A percentile compares a stretch with the other conserved stretches of the same genome.
These are phyloP conservation scores for Oryza meyeriana DNA, from an alignment of 176 grass and related monocot species.

Conservation along the genomic window DNA sequence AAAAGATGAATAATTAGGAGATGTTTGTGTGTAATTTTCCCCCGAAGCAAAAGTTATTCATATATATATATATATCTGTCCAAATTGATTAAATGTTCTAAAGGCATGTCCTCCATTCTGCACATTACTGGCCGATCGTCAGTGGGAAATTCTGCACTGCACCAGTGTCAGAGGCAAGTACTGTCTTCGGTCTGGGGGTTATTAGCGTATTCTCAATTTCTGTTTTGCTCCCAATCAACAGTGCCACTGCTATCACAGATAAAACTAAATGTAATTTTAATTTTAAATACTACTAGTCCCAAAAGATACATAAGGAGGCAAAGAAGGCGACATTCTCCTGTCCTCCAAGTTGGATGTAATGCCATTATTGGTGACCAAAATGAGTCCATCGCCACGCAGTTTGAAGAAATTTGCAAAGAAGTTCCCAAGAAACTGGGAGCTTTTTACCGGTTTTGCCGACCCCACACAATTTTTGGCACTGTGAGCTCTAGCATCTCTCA, in stretches of 20 bases:
- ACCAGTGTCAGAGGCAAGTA: conserved; percentile 5
- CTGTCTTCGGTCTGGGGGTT: not conserved
- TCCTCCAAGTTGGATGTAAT: conserved; percentile 7
- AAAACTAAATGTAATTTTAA: not conserved
- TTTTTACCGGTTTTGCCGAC: conserved; percentile 70
- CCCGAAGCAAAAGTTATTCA: not conserved
- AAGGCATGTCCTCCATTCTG: not conserved
- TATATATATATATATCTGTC: not conserved
- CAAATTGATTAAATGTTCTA: not conserved
- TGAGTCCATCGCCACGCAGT: not conserved
- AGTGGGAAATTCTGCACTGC: not conserved
- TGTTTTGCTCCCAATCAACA: conserved; percentile 6
- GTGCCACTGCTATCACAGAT: not conserved
- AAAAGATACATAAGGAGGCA: not conserved
- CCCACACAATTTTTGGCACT: conserved; percentile 78
- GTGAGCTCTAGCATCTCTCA: conserved; percentile 37
- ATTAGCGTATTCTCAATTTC: not conserved
- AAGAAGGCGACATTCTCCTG: not conserved
- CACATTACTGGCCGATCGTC: conserved; percentile 7
- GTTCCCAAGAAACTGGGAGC: conserved; percentile 31
- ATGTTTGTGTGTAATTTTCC: not conserved
- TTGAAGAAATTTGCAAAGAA: not conserved
- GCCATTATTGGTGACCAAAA: not conserved
- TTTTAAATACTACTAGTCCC: not conserved
- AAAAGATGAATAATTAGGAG: not conserved